A percentile compares a stretch with the other conserved stretches of the same genome.
Evolutionary conservation across 2,329 filamentous ascomycete genomes (phyloP).

Genomic region (Fusarium avenaceum): DNA sequence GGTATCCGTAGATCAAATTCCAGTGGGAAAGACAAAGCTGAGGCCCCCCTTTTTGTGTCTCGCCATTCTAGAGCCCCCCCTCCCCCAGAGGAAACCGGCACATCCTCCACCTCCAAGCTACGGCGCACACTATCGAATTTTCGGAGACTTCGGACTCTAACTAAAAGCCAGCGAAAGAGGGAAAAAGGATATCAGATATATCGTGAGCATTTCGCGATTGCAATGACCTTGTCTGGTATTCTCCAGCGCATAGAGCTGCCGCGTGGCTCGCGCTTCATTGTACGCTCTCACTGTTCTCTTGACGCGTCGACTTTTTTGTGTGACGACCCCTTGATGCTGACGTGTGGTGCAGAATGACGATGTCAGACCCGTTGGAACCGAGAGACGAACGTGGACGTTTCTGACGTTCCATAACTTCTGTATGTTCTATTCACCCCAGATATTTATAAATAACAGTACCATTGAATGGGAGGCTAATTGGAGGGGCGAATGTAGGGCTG

Average conservation of each 20-base stretch:
- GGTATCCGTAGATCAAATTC: conserved; percentile 2
- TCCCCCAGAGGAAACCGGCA: no score
- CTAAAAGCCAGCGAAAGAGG: not conserved
- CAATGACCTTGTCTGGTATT: conserved; percentile 46
- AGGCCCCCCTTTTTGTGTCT: not conserved
- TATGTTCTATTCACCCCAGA: conserved; percentile 38
- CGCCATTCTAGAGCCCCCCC: not conserved
- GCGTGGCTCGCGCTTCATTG: conserved; percentile 53
- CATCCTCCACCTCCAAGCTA: conserved; percentile 8
- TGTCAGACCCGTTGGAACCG: conserved; percentile 62
- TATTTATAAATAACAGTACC: not conserved
- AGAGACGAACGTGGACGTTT: conserved; percentile 59
- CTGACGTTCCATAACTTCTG: conserved; percentile 61
- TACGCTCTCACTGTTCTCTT: conserved; percentile 29
- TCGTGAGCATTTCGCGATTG: conserved; percentile 24
- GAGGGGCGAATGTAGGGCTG: conserved; percentile 53
- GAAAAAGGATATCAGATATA: not conserved
- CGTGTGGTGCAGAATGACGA: conserved; percentile 59
- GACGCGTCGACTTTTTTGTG: not conserved
- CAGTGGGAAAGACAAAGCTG: not conserved
- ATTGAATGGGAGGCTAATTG: no score
- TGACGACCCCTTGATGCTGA: conserved; percentile 3
- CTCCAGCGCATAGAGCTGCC: conserved; percentile 49
- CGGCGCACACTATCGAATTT: conserved; percentile 14
- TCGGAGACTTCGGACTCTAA: conserved; percentile 7